Evolutionary conservation across 441 rosid genomes (phyloP).

Genomic region (Erodium texanum): DNA sequence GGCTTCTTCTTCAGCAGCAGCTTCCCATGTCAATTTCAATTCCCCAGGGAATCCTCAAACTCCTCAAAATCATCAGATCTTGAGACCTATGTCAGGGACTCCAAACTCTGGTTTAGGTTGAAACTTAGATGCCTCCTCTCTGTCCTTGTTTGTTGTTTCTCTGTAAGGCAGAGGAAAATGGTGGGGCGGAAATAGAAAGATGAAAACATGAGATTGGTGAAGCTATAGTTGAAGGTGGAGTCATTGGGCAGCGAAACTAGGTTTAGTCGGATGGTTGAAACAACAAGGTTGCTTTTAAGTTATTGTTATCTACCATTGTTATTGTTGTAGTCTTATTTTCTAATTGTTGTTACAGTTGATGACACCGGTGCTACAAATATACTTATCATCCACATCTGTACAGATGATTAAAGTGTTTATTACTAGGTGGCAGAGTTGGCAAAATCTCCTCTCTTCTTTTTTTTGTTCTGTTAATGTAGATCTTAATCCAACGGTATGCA

Average conservation of each 20-base stretch:
- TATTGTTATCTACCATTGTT: not conserved
- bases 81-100: slow-evolving; percentile 59
- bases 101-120: slow-evolving; percentile 49
- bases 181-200: not conserved
- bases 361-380: not conserved
- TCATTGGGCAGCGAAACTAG: not conserved
- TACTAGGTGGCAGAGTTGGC: too few relatives aligned
- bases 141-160: too few relatives aligned
- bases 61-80: slow-evolving; percentile 38
- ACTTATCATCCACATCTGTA: not conserved
- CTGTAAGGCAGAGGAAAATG: not conserved
- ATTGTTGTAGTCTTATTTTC: not conserved
- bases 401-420: not conserved
- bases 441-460: too few relatives aligned
- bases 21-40: slow-evolving; percentile 52
- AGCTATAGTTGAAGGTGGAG: not conserved
- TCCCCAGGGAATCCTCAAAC: slow-evolving; percentile 46
- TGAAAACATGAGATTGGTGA: not conserved
- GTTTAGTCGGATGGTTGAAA: not conserved
- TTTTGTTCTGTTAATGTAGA: too few relatives aligned
- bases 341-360: not conserved
- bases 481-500: too few relatives aligned
- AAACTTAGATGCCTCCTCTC: slow-evolving; percentile 15
- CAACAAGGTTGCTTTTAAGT: too few relatives aligned
- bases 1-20: slow-evolving; percentile 36